These are phyloP conservation scores for Haplographium delicatum DNA, from an alignment of 495 filamentous ascomycete genomes.

Conservation along the genomic window DNA sequence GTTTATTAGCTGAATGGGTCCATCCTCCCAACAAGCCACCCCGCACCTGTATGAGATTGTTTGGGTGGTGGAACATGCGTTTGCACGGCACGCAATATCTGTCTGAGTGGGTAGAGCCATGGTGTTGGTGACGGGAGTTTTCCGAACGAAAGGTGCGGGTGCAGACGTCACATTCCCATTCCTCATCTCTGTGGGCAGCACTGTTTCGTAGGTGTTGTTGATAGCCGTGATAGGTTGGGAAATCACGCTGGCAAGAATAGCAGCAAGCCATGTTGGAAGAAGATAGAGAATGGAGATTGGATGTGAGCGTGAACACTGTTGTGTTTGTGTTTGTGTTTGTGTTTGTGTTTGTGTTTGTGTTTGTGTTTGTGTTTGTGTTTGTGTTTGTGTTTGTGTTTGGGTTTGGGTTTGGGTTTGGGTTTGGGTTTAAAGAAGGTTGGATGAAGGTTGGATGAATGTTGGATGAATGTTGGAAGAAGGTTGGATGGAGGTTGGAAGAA, in stretches of 20 bases:
- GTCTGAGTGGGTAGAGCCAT: slow-evolving; percentile 7
- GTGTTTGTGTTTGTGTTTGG: too few species aligned
- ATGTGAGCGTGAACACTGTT: too few species aligned
- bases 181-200: slow-evolving; percentile 7
- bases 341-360: too few species aligned
- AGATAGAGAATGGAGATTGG: too few species aligned
- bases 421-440: too few species aligned
- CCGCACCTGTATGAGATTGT: slow-evolving; percentile 24
- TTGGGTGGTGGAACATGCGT: slow-evolving; percentile 19
- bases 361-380: too few species aligned
- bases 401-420: too few species aligned
- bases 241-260: slow-evolving; percentile 18
- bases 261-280: slow-evolving; percentile 7
- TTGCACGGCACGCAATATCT: slow-evolving; percentile 27
- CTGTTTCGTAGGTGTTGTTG: slow-evolving; percentile 25
- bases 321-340: too few species aligned
- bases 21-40: background rate
- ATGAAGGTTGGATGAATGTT: too few species aligned
- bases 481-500: too few species aligned
- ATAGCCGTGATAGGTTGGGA: slow-evolving; percentile 12
- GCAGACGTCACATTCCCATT: slow-evolving; percentile 19
- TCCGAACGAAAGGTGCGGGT: slow-evolving; percentile 10
- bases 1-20: background rate
- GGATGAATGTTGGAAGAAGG: too few species aligned
- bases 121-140: slow-evolving; percentile 19